Conservation (phyloP, 345 rosid species). For the Angophora floribunda region DNA sequence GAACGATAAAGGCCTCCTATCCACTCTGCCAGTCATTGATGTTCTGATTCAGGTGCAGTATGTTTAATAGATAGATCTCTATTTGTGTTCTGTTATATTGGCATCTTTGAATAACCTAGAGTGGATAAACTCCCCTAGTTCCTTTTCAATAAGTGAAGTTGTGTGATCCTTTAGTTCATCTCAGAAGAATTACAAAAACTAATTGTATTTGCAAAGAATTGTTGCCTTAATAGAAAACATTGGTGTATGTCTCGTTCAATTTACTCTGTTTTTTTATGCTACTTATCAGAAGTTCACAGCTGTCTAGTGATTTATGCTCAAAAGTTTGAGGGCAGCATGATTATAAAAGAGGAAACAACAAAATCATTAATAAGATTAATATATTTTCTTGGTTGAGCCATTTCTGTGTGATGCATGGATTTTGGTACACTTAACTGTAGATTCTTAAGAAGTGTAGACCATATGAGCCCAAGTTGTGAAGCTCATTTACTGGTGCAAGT, state of each 20-base stretch:
- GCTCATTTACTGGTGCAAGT: not conserved
- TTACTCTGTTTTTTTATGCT: not conserved
- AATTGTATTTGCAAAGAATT: not conserved
- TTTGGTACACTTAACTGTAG: not conserved
- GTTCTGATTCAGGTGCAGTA: slow-evolving; percentile 69
- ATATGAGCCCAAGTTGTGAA: not conserved
- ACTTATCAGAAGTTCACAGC: not conserved
- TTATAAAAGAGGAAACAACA: not conserved
- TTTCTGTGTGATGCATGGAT: not conserved
- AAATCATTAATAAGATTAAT: not conserved
- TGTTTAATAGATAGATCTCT: not conserved
- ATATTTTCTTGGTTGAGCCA: not conserved
- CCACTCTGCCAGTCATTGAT: slow-evolving; percentile 83
- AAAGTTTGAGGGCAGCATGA: not conserved
- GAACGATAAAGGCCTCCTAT: slow-evolving; percentile 70
- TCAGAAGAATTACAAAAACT: not conserved
- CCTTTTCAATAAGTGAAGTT: not conserved
- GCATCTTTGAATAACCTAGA: not conserved
- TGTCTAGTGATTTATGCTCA: not conserved
- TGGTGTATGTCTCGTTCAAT: not conserved
- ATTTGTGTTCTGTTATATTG: not conserved
- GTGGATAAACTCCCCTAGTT: not conserved
- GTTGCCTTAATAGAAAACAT: not conserved
- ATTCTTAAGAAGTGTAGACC: not conserved
- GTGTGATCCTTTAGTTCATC: not conserved